These are phyloP conservation scores for Sporothrix globosa DNA, from an alignment of 2,329 filamentous ascomycete species.

Conservation along the genomic window DNA sequence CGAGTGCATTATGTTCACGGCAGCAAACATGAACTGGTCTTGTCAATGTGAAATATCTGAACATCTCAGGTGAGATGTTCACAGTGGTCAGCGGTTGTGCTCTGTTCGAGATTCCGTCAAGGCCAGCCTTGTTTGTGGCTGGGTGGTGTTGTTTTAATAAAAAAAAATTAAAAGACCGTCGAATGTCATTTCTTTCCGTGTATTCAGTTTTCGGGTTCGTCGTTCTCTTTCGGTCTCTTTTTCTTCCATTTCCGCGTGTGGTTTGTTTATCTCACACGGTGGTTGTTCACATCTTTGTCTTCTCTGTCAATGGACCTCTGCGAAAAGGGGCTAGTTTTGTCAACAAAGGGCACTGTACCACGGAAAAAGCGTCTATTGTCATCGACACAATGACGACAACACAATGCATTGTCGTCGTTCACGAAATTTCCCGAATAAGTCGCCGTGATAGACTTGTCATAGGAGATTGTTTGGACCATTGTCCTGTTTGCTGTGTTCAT, in stretches of 20 bases:
- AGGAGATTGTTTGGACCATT: not conserved
- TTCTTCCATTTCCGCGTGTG: not conserved
- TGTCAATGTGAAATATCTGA: not conserved
- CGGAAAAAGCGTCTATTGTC: not conserved
- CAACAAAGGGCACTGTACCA: not conserved
- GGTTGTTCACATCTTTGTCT: not conserved
- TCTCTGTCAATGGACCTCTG: not conserved
- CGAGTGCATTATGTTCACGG: not conserved
- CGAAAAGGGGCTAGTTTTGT: slow-evolving; percentile 7
- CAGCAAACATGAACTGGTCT: not conserved
- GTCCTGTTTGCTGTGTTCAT: not conserved
- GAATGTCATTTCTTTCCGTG: too few relatives aligned
- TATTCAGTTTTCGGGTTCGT: too few relatives aligned
- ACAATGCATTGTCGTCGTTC: not conserved
- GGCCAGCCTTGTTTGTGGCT: not conserved
- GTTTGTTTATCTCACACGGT: not conserved
- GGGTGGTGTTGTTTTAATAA: not conserved
- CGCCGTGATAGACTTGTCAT: not conserved
- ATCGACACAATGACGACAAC: not conserved
- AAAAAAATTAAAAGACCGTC: not conserved
- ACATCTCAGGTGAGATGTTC: not conserved
- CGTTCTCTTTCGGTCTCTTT: too few relatives aligned
- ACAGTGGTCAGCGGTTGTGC: not conserved
- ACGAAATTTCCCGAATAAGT: not conserved
- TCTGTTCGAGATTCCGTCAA: not conserved